Percentiles rank a stretch among this genome's conserved stretches.
Evolutionary conservation across 2,329 filamentous ascomycete genomes (phyloP).

Genomic region (Hymenoscyphus scutula): DNA sequence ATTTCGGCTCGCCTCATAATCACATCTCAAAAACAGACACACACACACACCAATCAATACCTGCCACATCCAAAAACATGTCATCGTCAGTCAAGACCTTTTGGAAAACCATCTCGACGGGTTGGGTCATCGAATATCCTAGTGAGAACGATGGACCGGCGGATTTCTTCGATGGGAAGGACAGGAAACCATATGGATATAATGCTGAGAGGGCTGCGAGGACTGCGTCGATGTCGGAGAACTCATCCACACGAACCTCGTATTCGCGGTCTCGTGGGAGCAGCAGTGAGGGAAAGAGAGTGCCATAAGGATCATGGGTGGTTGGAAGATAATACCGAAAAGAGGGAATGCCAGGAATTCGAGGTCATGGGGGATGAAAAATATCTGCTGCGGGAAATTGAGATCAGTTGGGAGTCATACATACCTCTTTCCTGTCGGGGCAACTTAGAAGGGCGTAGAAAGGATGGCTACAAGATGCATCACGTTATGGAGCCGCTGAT

Average conservation of each 20-base stretch:
- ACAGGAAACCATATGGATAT: slow-evolving; percentile 11
- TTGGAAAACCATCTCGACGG: slow-evolving; percentile 25
- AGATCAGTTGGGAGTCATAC: background rate
- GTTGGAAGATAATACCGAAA: background rate
- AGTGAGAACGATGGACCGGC: slow-evolving; percentile 18
- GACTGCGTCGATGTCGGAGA: background rate
- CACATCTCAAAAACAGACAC: background rate
- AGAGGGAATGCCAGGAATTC: background rate
- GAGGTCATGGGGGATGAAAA: no score
- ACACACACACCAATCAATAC: background rate
- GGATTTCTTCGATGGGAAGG: slow-evolving; percentile 28
- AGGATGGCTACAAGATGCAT: no score
- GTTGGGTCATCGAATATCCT: slow-evolving; percentile 30
- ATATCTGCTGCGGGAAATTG: background rate
- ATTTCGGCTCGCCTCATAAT: background rate
- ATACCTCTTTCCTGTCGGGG: background rate
- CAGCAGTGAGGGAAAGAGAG: background rate
- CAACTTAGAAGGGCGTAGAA: no score
- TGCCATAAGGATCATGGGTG: background rate
- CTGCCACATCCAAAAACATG: slow-evolving; percentile 5
- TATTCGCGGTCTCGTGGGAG: background rate
- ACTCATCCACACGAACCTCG: background rate
- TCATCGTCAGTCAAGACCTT: slow-evolving; percentile 16
- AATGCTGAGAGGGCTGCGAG: slow-evolving; percentile 4
- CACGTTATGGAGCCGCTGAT: no score